Percentiles rank a stretch among this genome's conserved stretches.
These are phyloP conservation scores for Powellomyces hirtus DNA, from an alignment of 192 early-diverging fungal genomes.

Conservation along the genomic window DNA sequence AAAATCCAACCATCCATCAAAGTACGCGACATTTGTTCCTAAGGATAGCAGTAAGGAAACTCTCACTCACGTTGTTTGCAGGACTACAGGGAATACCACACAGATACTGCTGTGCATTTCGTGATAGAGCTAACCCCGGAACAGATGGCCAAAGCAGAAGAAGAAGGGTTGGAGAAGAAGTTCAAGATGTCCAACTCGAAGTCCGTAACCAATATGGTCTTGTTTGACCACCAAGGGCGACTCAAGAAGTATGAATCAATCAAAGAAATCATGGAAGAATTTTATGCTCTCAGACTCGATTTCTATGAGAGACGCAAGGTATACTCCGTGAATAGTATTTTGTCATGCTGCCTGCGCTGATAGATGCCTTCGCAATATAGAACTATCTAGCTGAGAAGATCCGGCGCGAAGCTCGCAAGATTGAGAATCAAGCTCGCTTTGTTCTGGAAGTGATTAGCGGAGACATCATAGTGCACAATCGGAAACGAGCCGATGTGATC, in stretches of 20 bases:
- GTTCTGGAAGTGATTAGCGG: constrained; percentile 77
- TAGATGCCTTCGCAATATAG: neutral
- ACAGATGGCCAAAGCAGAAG: constrained; percentile 64
- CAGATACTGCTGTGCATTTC: constrained; percentile 57
- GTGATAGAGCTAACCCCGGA: constrained; percentile 51
- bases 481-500: constrained; percentile 67
- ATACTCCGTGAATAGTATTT: constrained; percentile 6
- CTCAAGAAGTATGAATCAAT: constrained; percentile 68
- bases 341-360: neutral
- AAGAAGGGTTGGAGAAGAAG: constrained; percentile 68
- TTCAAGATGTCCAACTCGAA: constrained; percentile 70
- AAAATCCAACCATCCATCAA: constrained; percentile 61
- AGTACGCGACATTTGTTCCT: constrained; percentile 19
- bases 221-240: constrained; percentile 75
- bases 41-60: neutral
- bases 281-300: constrained; percentile 72
- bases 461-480: constrained; percentile 69
- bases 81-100: constrained; percentile 68
- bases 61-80: neutral
- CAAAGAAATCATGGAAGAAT: constrained; percentile 79
- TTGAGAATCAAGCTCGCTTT: constrained; percentile 76
- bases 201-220: constrained; percentile 79
- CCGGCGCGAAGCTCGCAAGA: constrained; percentile 56
- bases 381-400: constrained; percentile 53
- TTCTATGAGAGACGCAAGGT: constrained; percentile 83